These are phyloP conservation scores for Kitagawia praeruptora DNA, from an alignment of 129 eudicot genomes.

Conservation along the genomic window DNA sequence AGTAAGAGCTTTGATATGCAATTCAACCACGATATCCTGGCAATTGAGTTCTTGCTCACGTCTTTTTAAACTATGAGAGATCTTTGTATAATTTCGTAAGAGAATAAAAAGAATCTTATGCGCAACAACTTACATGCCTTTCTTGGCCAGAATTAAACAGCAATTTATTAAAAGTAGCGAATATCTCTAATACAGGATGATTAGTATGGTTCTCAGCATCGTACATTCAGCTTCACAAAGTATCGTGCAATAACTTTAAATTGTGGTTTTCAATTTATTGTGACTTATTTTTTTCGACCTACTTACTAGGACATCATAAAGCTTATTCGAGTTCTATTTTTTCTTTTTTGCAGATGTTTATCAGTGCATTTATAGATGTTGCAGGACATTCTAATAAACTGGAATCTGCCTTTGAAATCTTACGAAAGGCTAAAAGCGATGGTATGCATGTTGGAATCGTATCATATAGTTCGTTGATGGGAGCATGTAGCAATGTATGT, in stretches of 20 bases:
- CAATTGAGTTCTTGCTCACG: no score
- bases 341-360: slow-evolving; percentile 60
- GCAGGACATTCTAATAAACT: slow-evolving; percentile 92
- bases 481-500: slow-evolving; percentile 96
- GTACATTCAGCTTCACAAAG: neutral
- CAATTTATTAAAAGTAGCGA: neutral
- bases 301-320: neutral
- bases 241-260: neutral
- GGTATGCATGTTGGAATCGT: slow-evolving; percentile 69
- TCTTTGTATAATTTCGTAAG: no score
- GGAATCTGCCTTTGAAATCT: slow-evolving; percentile 82
- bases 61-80: no score
- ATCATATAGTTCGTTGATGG: slow-evolving; percentile 93
- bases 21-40: no score
- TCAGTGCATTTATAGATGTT: slow-evolving; percentile 90
- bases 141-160: no score
- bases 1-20: no score
- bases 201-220: neutral
- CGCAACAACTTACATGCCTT: no score
- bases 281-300: neutral
- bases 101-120: no score
- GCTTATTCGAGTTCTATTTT: slow-evolving; percentile 7
- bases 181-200: neutral
- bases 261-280: neutral
- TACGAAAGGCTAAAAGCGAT: slow-evolving; percentile 51